These are phyloP conservation scores for Trichoderma sp. DNA, from an alignment of 2,329 filamentous ascomycete genomes.

Conservation along the genomic window DNA sequence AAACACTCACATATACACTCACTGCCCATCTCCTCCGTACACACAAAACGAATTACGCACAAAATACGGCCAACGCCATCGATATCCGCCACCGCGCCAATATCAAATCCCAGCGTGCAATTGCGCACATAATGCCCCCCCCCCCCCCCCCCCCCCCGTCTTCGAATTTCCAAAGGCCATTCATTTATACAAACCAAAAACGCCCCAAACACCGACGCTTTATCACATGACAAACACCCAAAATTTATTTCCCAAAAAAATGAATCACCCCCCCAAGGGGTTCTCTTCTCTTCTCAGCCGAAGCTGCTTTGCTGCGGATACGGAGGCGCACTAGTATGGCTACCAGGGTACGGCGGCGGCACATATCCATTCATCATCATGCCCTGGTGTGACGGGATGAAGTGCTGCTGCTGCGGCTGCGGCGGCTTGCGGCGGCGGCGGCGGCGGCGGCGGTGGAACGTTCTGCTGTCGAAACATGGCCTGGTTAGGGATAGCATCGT, in stretches of 20 bases:
- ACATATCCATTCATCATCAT: constrained; percentile 25
- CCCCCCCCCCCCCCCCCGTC: no score
- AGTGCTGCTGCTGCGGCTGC: constrained; percentile 15
- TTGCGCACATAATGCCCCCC: not conserved
- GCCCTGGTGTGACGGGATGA: constrained; percentile 25
- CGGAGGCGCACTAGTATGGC: constrained; percentile 15
- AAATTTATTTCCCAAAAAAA: not conserved
- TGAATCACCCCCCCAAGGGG: no score
- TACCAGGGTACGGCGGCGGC: constrained; percentile 22
- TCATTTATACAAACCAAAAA: not conserved
- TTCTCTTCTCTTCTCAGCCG: not conserved
- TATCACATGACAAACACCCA: not conserved
- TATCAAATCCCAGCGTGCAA: not conserved
- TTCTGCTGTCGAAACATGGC: constrained; percentile 26
- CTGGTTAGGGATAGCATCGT: constrained; percentile 16
- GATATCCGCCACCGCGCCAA: not conserved
- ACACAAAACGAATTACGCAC: not conserved
- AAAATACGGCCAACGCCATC: not conserved
- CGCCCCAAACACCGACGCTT: constrained; percentile 15
- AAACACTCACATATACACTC: not conserved
- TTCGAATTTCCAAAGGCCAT: not conserved
- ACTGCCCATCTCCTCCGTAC: not conserved
- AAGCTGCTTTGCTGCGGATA: constrained; percentile 23
- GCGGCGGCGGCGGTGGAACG: constrained; percentile 1
- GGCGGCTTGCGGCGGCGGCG: constrained; percentile 10